Percentiles rank a stretch among this genome's conserved stretches.
Conservation (phyloP, 306 rosid genomes). For the Quercus bicolor region DNA sequence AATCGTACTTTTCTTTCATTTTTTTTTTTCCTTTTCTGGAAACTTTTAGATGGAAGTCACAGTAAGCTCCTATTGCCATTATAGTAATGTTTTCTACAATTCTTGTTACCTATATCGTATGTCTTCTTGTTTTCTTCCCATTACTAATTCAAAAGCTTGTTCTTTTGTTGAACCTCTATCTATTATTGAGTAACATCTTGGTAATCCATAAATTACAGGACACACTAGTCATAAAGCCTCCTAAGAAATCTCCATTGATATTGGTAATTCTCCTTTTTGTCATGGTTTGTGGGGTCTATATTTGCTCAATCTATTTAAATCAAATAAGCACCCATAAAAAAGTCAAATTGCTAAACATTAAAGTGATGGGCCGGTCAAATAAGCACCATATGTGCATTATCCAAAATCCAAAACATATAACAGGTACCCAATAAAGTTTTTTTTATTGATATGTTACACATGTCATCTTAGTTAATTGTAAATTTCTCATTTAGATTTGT, state of each 20-base stretch:
- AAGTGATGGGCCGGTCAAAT: constrained; percentile 20
- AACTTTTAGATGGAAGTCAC: constrained; percentile 53
- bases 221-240: neutral
- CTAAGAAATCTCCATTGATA: constrained; percentile 26
- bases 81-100: neutral
- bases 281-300: constrained; percentile 34
- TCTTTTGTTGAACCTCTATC: neutral
- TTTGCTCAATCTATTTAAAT: constrained; percentile 35
- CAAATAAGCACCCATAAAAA: constrained; percentile 24
- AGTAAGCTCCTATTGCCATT: constrained; percentile 31
- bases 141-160: neutral
- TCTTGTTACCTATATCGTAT: neutral
- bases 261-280: constrained; percentile 1
- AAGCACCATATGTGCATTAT: constrained; percentile 43
- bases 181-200: neutral
- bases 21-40: constrained; percentile 19
- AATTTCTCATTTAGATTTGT: constrained; percentile 1
- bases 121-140: neutral
- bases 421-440: constrained; percentile 23
- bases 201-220: constrained; percentile 34
- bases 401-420: constrained; percentile 49
- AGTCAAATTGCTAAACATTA: constrained; percentile 20
- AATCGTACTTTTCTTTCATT: neutral
- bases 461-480: too few relatives aligned
- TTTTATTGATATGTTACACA: too few relatives aligned